A percentile compares a stretch with the other conserved stretches of the same genome.
These are phyloP conservation scores for Ophiostoma quercus DNA, from an alignment of 2,329 filamentous ascomycete genomes.

Conservation along the genomic window DNA sequence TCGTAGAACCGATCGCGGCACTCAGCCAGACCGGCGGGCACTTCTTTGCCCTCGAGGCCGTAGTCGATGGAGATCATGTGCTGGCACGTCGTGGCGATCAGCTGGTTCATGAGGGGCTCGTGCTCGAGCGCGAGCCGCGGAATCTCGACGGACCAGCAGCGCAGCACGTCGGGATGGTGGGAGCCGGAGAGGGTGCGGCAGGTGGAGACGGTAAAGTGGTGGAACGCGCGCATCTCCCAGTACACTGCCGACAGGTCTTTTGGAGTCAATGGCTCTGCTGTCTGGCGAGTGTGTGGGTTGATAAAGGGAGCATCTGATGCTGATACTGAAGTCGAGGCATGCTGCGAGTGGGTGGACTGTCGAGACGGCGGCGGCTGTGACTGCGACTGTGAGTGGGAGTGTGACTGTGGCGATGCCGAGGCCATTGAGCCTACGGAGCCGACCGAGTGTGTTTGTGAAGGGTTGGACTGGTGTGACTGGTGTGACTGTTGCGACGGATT, in stretches of 20 bases:
- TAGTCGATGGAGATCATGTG: slow-evolving; percentile 25
- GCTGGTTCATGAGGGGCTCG: slow-evolving; percentile 29
- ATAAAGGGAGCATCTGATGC: background rate
- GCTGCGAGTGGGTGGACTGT: too few species aligned
- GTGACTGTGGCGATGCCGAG: background rate
- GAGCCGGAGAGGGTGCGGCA: slow-evolving; percentile 28
- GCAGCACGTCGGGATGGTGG: slow-evolving; percentile 23
- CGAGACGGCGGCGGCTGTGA: too few species aligned
- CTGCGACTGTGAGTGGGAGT: background rate
- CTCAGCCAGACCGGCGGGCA: background rate
- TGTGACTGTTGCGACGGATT: background rate
- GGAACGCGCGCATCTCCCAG: slow-evolving; percentile 30
- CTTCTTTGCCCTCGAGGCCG: slow-evolving; percentile 19
- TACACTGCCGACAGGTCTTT: slow-evolving; percentile 20
- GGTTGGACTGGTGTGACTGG: background rate
- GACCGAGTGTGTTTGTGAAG: background rate
- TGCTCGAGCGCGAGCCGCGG: slow-evolving; percentile 28
- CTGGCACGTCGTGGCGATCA: slow-evolving; percentile 29
- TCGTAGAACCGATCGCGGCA: slow-evolving; percentile 6
- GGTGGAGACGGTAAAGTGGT: slow-evolving; percentile 27
- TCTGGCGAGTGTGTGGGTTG: background rate
- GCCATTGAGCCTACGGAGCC: background rate
- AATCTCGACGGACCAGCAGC: slow-evolving; percentile 28
- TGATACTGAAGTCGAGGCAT: background rate
- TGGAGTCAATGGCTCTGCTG: background rate